Conservation (phyloP, 495 filamentous ascomycete genomes). For the Oleoguttula mirabilis region DNA sequence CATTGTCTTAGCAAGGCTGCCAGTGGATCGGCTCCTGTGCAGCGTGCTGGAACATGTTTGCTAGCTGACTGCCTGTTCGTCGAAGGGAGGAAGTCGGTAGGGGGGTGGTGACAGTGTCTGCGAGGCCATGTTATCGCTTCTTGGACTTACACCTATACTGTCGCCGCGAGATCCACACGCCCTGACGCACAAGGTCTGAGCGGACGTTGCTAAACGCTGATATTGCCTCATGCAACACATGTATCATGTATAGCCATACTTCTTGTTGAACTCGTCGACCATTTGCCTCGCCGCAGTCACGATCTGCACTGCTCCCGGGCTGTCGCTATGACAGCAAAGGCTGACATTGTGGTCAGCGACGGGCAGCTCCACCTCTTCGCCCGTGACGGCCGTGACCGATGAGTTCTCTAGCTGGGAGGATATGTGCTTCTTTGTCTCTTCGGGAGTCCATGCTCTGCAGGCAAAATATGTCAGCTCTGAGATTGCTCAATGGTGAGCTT, state of each 20-base stretch:
- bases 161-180: no score
- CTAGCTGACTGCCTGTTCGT: no score
- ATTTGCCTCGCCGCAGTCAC: constrained; percentile 36
- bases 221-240: no score
- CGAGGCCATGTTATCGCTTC: no score
- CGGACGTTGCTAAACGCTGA: no score
- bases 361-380: constrained; percentile 34
- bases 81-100: no score
- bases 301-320: constrained; percentile 40
- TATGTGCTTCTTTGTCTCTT: constrained; percentile 36
- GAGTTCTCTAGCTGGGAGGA: constrained; percentile 34
- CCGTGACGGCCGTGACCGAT: constrained; percentile 36
- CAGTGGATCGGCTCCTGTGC: no score
- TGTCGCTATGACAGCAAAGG: constrained; percentile 46
- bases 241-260: constrained; percentile 9
- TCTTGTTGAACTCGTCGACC: constrained; percentile 26
- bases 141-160: no score
- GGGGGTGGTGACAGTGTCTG: no score
- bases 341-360: constrained; percentile 38
- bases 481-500: neutral
- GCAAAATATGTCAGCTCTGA: neutral
- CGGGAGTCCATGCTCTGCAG: constrained; percentile 35
- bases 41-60: no score
- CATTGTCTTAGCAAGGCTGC: no score
- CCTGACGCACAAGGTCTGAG: no score